Conservation (phyloP, 805 yeast species). For the Maudiozyma bulderi region DNA sequence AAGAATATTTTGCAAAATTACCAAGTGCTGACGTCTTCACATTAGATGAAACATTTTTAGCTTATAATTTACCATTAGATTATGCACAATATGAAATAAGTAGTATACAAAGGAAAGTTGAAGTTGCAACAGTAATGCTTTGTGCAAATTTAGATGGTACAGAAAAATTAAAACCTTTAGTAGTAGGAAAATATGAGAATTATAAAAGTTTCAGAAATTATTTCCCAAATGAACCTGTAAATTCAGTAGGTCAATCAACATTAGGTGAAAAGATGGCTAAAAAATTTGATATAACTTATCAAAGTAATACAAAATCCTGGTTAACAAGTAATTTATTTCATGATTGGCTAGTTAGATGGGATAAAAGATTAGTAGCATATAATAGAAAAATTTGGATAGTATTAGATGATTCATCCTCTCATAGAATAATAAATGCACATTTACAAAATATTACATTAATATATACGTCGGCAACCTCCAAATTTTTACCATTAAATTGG, state of each 20-base stretch:
- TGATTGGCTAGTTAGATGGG: conserved; percentile 51
- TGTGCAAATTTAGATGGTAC: conserved; percentile 56
- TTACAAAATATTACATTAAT: conserved; percentile 35
- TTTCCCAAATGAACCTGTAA: conserved; percentile 26
- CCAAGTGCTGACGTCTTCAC: conserved; percentile 47
- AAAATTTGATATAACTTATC: conserved; percentile 44
- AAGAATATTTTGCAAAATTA: conserved; percentile 36
- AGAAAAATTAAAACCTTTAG: conserved; percentile 50
- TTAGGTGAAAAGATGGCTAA: conserved; percentile 39
- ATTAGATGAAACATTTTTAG: conserved; percentile 50
- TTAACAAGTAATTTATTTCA: conserved; percentile 53
- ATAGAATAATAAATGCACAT: conserved; percentile 45
- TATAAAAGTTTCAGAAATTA: conserved; percentile 33
- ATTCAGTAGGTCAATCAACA: conserved; percentile 18
- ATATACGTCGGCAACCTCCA: conserved; percentile 31
- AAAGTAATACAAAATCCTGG: conserved; percentile 54
- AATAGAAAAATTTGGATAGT: conserved; percentile 45
- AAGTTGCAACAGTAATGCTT: conserved; percentile 48
- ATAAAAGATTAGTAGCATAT: conserved; percentile 42
- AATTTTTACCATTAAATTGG: conserved; percentile 52
- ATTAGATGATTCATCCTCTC: conserved; percentile 54
- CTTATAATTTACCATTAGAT: conserved; percentile 52
- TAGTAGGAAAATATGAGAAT: conserved; percentile 49
- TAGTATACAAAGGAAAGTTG: conserved; percentile 26
- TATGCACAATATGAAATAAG: conserved; percentile 39